A percentile compares a stretch with the other conserved stretches of the same genome.
phyloP scores from a whole-genome alignment of 495 filamentous ascomycete genomes.

The Lophiostoma macrostomum region DNA sequence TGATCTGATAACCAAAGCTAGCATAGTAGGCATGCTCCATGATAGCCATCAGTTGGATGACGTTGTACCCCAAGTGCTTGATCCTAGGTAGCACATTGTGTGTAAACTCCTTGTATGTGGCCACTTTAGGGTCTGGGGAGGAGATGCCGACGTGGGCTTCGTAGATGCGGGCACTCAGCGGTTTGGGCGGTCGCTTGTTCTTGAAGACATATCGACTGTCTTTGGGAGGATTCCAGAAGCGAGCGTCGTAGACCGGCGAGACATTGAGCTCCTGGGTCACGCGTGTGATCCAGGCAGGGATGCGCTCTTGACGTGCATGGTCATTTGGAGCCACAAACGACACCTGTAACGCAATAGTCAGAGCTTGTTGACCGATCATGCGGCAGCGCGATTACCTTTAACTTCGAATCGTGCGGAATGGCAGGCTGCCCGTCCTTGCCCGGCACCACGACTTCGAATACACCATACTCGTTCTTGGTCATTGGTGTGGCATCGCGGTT shows the following conservation, averaged over 20 bases:
- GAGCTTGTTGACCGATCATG: constrained; percentile 20
- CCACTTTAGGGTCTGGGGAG: constrained; percentile 79
- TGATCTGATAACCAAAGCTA: constrained; percentile 97
- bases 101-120: constrained; percentile 97
- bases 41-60: constrained; percentile 96
- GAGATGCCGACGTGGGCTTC: constrained; percentile 98
- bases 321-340: constrained; percentile 76
- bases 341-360: constrained; percentile 53
- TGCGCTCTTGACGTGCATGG: constrained; percentile 71
- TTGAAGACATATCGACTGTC: constrained; percentile 76
- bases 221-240: constrained; percentile 93
- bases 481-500: constrained; percentile 76
- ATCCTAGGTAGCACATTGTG: constrained; percentile 87
- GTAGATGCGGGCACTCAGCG: constrained; percentile 82
- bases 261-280: constrained; percentile 88
- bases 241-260: constrained; percentile 86
- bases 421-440: constrained; percentile 69
- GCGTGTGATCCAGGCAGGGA: constrained; percentile 95
- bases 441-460: constrained; percentile 79
- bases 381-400: constrained; percentile 63
- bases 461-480: constrained; percentile 79
- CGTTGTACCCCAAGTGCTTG: constrained; percentile 88
- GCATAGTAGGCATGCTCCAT: constrained; percentile 99
- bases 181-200: constrained; percentile 77
- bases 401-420: constrained; percentile 88